These are phyloP conservation scores for Neurospora discreta DNA, from an alignment of 495 filamentous ascomycete genomes.

Conservation along the genomic window DNA sequence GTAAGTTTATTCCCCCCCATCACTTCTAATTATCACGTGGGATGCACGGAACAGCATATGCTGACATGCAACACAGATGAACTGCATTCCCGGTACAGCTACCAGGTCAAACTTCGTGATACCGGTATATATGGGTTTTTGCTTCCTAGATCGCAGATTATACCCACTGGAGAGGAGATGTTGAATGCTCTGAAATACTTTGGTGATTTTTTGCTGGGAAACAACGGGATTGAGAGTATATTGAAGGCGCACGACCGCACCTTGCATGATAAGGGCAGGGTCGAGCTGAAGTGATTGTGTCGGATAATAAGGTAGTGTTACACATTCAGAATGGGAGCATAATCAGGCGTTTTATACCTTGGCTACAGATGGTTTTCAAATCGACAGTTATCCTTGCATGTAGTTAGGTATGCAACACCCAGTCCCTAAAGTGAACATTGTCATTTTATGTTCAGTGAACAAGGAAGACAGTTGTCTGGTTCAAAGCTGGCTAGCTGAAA, in stretches of 20 bases:
- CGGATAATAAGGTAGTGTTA: conserved; percentile 14
- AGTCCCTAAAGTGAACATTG: not conserved
- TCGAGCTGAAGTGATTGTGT: not conserved
- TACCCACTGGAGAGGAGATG: conserved; percentile 81
- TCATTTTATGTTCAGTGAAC: not conserved
- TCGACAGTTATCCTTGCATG: not conserved
- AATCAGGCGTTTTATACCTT: not conserved
- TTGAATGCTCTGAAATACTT: conserved; percentile 73
- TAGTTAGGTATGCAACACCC: not conserved
- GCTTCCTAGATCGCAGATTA: conserved; percentile 74
- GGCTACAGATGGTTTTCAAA: not conserved
- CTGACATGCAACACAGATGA: conserved; percentile 35
- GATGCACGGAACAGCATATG: not conserved
- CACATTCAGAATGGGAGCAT: not conserved
- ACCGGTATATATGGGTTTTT: conserved; percentile 91
- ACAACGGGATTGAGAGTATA: conserved; percentile 45
- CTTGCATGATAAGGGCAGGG: conserved; percentile 5
- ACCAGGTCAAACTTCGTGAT: conserved; percentile 91
- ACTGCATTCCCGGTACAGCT: conserved; percentile 68
- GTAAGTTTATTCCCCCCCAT: conserved; percentile 9
- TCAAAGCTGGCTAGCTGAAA: not conserved
- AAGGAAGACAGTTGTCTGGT: not conserved
- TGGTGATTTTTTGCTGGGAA: conserved; percentile 61
- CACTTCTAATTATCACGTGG: not conserved
- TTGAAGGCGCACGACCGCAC: not conserved